These are phyloP conservation scores for Leccinum obscurum DNA, from an alignment of 768 basidiomycete species.

Conservation along the genomic window DNA sequence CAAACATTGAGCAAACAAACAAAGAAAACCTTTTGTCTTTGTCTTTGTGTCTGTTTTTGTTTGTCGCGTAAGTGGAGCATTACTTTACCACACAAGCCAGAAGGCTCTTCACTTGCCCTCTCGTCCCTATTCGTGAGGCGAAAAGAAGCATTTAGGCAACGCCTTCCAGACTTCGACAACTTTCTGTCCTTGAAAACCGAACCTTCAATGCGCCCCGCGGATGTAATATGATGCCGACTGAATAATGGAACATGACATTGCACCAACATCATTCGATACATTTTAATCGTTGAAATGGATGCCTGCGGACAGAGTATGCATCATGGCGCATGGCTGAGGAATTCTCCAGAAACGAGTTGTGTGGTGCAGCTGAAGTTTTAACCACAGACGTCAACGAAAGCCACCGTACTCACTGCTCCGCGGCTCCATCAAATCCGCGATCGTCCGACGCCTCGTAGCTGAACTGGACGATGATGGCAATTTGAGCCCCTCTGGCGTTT, in stretches of 20 bases:
- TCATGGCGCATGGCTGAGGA: background rate
- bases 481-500: constrained; percentile 77
- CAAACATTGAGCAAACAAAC: background rate
- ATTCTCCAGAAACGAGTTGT: background rate
- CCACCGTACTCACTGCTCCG: constrained; percentile 84
- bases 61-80: constrained; percentile 1
- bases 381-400: constrained; percentile 66
- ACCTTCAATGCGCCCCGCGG: background rate
- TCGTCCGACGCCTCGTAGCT: constrained; percentile 78
- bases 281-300: background rate
- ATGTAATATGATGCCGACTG: background rate
- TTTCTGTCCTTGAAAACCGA: background rate
- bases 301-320: background rate
- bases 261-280: background rate
- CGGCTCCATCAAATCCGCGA: constrained; percentile 92
- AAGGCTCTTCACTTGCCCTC: background rate
- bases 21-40: background rate
- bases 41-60: background rate
- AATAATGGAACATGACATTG: background rate
- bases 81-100: constrained; percentile 13
- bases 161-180: background rate
- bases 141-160: background rate
- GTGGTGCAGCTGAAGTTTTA: background rate
- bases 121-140: constrained; percentile 12
- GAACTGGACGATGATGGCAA: constrained; percentile 70